Base-by-base conservation (phyloP, 305 asterid species). In the Galium porrigens region DNA sequence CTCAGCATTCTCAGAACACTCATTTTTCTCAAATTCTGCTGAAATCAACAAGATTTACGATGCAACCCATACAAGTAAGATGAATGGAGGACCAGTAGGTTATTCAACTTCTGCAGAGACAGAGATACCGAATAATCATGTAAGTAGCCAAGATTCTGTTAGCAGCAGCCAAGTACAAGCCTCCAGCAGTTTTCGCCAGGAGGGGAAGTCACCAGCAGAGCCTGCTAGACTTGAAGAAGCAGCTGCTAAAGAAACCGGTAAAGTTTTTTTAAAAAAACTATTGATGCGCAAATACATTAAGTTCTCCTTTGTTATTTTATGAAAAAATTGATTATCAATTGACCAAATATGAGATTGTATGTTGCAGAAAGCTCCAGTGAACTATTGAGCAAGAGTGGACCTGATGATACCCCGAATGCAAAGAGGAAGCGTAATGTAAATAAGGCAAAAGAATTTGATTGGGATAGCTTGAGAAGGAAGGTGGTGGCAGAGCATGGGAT, bases 391-490 rank as follows among this genome's bases (percentile, higher is more conserved):
- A 67, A 68, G 41, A 69, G 2, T 65, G 74, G 64, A 63, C 61
- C 76, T 52, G 62, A 42, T 58, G 65, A 54, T 58, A 68, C 62
- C 64, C 56, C 76, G 62, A 79, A 66, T 44, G 51, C 61, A 63
- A 81, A 74, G 72, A 74, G 64, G 58, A 81, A 60, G 59, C 44
- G 36, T 11, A 77, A 73, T 27, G 65, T 52, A 33, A 75, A 71
- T 17, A 71, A 62, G 65, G 70, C 33, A 41, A 61, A 67, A 68
- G 68, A 65, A 52, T 67, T 76, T 57, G 80, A 81, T 17, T 81
- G 86, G 86, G 86, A 81, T 72, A 68, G 74, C 60, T 65, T 81
- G 71, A 78, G 84, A 72, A 72, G 55, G 79, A 73, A 79, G 65
- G 82, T 63, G 30, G 64, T 54, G 39, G 20, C 58, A 22, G 64